Conservation (phyloP, 1,139 yeast genomes). For the Yamadazyma jaroonii region DNA sequence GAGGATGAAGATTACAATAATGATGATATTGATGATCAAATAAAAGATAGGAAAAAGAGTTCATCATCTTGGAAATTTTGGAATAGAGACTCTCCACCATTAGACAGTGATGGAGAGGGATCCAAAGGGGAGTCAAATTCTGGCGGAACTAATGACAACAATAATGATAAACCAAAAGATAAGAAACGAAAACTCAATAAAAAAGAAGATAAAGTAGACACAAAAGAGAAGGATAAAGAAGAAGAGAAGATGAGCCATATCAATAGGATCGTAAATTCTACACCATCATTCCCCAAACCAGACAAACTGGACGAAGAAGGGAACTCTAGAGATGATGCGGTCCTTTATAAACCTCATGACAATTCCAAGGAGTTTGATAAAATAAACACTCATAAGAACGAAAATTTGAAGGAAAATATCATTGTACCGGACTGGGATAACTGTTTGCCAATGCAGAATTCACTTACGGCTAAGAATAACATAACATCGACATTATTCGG, state of each 20-base stretch:
- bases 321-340: constrained; percentile 38
- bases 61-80: constrained; percentile 37
- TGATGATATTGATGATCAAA: constrained; percentile 36
- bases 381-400: constrained; percentile 47
- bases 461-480: constrained; percentile 25
- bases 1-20: constrained; percentile 25
- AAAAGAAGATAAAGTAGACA: not conserved
- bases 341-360: constrained; percentile 45
- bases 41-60: constrained; percentile 27
- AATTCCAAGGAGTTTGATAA: constrained; percentile 40
- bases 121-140: constrained; percentile 1
- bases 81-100: constrained; percentile 16
- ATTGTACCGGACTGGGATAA: constrained; percentile 45
- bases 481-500: constrained; percentile 22
- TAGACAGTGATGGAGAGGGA: constrained; percentile 3
- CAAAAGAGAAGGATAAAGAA: constrained; percentile 11
- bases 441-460: constrained; percentile 35
- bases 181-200: constrained; percentile 4
- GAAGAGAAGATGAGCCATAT: constrained; percentile 14
- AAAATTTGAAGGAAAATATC: constrained; percentile 38
- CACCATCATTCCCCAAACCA: constrained; percentile 30
- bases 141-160: not conserved
- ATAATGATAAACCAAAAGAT: constrained; percentile 1
- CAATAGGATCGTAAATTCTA: constrained; percentile 36
- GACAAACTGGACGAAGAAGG: constrained; percentile 22